These are phyloP conservation scores for Amoebophrya sp. DNA, from an alignment of 169 alveolate species.

Conservation along the genomic window DNA sequence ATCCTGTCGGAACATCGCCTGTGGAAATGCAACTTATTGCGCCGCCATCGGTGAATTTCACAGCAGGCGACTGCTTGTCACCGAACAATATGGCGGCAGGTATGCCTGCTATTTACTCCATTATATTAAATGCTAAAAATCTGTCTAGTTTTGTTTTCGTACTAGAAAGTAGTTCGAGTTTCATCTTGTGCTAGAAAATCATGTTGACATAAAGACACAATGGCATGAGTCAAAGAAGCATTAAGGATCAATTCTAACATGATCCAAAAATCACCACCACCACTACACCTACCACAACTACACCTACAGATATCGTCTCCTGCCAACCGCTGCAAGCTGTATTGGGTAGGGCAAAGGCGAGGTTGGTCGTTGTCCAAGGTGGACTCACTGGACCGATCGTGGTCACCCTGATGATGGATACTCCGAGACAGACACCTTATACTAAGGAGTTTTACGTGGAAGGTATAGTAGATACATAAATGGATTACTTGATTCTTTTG, in stretches of 20 bases:
- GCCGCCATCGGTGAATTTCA: neutral
- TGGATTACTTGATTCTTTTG: no score
- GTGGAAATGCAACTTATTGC: slow-evolving; percentile 1
- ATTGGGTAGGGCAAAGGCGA: neutral
- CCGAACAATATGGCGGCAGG: slow-evolving; percentile 23
- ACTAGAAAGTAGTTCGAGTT: no score
- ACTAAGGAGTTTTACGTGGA: neutral
- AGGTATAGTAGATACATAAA: no score
- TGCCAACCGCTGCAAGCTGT: slow-evolving; percentile 7
- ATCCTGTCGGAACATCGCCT: neutral
- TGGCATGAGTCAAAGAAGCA: no score
- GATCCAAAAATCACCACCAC: no score
- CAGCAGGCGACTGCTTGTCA: neutral
- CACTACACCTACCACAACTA: no score
- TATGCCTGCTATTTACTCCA: no score
- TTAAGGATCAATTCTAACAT: no score
- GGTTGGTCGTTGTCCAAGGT: neutral
- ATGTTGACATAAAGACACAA: no score
- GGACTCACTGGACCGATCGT: neutral
- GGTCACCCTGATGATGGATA: neutral
- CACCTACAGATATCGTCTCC: neutral
- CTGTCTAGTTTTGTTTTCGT: no score
- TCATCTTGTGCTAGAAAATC: no score
- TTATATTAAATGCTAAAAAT: no score
- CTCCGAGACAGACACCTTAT: neutral